These are phyloP conservation scores for Bolboschoenoplectus hybrid DNA, from an alignment of 202 grass and related monocot genomes.

Conservation along the genomic window DNA sequence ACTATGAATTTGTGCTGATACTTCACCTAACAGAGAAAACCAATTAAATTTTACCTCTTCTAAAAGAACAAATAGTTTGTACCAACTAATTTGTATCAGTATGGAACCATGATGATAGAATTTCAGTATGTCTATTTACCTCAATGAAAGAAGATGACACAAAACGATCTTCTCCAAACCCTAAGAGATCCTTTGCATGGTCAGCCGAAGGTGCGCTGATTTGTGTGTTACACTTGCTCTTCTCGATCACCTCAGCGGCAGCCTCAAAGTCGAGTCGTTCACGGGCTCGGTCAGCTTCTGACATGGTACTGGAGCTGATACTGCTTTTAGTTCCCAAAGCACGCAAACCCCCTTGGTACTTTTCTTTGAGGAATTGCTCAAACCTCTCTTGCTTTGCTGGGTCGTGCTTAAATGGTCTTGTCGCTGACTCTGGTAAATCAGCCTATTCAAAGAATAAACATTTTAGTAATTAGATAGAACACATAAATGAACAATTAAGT, in stretches of 20 bases:
- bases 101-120: neutral
- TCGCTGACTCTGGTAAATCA: slow-evolving; percentile 52
- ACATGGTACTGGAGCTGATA: slow-evolving; percentile 49
- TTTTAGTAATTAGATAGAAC: slow-evolving; percentile 41
- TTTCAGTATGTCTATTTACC: slow-evolving; percentile 45
- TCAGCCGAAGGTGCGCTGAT: slow-evolving; percentile 38
- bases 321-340: slow-evolving; percentile 45
- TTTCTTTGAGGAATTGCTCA: slow-evolving; percentile 88
- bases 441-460: slow-evolving; percentile 55
- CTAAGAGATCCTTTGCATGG: slow-evolving; percentile 45
- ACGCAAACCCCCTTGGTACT: slow-evolving; percentile 82
- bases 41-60: neutral
- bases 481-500: slow-evolving; percentile 28
- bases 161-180: slow-evolving; percentile 62
- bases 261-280: slow-evolving; percentile 95
- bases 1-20: neutral
- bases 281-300: slow-evolving; percentile 77
- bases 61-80: neutral
- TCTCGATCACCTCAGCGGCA: slow-evolving; percentile 84
- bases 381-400: slow-evolving; percentile 85
- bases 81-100: slow-evolving; percentile 1
- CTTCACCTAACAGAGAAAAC: neutral
- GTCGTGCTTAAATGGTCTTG: slow-evolving; percentile 80
- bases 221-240: slow-evolving; percentile 51
- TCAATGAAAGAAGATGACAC: slow-evolving; percentile 60